phyloP scores from a whole-genome alignment of 1,284 basidiomycete species.

The Puccinia triticina region DNA sequence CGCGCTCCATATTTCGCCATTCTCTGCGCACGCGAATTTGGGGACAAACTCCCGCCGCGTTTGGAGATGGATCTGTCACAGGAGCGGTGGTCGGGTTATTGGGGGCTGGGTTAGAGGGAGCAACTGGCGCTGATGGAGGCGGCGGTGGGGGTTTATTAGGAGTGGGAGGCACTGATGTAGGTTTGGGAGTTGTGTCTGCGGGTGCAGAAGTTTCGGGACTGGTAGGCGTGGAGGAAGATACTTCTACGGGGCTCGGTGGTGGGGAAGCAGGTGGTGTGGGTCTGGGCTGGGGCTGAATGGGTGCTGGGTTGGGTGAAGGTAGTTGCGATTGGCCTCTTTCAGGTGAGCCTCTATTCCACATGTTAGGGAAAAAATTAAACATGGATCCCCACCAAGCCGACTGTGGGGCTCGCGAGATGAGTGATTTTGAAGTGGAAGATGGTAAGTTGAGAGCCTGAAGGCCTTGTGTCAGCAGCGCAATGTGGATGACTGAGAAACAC shows the following conservation, averaged over 20 bases:
- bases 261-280: background rate
- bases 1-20: constrained; percentile 41
- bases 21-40: constrained; percentile 33
- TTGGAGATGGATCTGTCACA: background rate
- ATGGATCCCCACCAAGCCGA: background rate
- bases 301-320: background rate
- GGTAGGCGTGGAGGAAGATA: background rate
- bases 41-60: background rate
- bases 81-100: background rate
- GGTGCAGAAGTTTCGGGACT: background rate
- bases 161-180: background rate
- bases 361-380: constrained; percentile 20
- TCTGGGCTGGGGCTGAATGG: background rate
- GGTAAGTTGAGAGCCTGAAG: background rate
- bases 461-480: background rate
- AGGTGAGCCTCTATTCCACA: background rate
- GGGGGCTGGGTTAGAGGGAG: background rate
- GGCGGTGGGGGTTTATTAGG: background rate
- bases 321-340: background rate
- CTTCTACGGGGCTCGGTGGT: background rate
- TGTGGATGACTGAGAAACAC: background rate
- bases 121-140: background rate
- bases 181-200: background rate
- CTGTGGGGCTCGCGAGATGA: constrained; percentile 1
- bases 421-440: background rate